These are phyloP conservation scores for Salvia miltiorrhiza DNA, from an alignment of 257 asterid genomes.

Conservation along the genomic window DNA sequence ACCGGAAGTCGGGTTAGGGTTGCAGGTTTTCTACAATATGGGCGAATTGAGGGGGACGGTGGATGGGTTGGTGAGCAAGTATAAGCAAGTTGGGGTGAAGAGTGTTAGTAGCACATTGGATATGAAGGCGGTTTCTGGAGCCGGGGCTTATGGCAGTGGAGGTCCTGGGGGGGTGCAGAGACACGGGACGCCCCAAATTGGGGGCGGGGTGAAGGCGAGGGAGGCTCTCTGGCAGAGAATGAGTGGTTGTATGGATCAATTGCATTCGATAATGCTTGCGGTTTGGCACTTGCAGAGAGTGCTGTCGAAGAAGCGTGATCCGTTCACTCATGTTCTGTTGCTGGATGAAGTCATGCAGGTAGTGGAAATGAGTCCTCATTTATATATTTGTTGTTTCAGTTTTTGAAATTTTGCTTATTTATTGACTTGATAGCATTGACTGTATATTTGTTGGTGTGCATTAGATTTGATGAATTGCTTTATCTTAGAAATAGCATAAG, in stretches of 20 bases:
- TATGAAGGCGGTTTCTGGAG: slow-evolving; percentile 84
- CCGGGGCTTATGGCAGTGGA: slow-evolving; percentile 59
- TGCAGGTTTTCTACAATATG: slow-evolving; percentile 96
- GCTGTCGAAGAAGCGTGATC: slow-evolving; percentile 93
- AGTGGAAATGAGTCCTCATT: background rate
- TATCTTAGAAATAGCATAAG: background rate
- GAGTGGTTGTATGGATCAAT: slow-evolving; percentile 82
- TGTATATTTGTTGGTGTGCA: background rate
- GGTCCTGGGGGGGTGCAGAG: slow-evolving; percentile 95
- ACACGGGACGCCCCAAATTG: slow-evolving; percentile 93
- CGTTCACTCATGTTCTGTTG: slow-evolving; percentile 88
- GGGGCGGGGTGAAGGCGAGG: slow-evolving; percentile 78
- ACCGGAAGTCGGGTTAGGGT: slow-evolving; percentile 92
- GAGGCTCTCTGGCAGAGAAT: slow-evolving; percentile 97
- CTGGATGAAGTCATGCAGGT: slow-evolving; percentile 95
- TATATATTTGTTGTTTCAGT: background rate
- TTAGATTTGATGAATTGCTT: background rate
- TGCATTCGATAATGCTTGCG: slow-evolving; percentile 75
- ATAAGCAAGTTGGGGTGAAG: slow-evolving; percentile 76
- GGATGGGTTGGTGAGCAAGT: slow-evolving; percentile 86
- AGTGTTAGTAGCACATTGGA: slow-evolving; percentile 75
- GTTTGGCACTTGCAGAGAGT: slow-evolving; percentile 99
- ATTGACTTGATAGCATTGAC: background rate
- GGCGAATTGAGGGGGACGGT: slow-evolving; percentile 91
- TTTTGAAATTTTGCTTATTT: background rate